Evolutionary conservation across 140 eudicot species (phyloP).

Genomic region (Oenanthe javanica): DNA sequence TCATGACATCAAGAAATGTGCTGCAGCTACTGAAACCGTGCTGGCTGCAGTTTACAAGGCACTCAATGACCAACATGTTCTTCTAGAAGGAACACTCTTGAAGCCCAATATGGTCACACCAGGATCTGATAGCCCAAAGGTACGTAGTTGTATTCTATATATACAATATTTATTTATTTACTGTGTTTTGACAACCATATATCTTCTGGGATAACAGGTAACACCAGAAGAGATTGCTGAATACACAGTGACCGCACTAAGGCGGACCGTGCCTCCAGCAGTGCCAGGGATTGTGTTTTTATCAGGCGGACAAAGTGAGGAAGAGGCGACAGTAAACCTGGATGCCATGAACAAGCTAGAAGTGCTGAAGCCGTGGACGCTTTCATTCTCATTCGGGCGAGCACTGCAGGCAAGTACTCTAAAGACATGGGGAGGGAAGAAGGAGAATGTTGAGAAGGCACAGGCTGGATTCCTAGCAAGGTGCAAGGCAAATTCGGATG

Average conservation of each 20-base stretch:
- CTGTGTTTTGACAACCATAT: neutral
- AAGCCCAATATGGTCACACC: slow-evolving; percentile 98
- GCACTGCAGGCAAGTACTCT: slow-evolving; percentile 91
- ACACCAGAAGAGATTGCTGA: slow-evolving; percentile 82
- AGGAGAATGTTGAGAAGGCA: slow-evolving; percentile 67
- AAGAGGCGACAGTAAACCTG: slow-evolving; percentile 75
- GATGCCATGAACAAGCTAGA: slow-evolving; percentile 84
- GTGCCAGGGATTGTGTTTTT: slow-evolving; percentile 86
- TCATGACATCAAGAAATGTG: slow-evolving; percentile 81
- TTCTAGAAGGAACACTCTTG: slow-evolving; percentile 86
- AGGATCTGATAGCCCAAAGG: slow-evolving; percentile 93
- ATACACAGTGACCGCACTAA: slow-evolving; percentile 68
- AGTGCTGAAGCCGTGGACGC: slow-evolving; percentile 81
- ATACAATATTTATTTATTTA: neutral
- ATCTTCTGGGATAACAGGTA: slow-evolving; percentile 32
- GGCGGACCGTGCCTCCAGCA: slow-evolving; percentile 88
- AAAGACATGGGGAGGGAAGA: slow-evolving; percentile 81
- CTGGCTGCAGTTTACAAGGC: slow-evolving; percentile 92
- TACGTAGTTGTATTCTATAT: neutral
- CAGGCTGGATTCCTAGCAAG: slow-evolving; percentile 64
- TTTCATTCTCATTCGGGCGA: slow-evolving; percentile 77
- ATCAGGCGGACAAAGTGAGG: slow-evolving; percentile 96
- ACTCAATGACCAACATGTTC: slow-evolving; percentile 81
- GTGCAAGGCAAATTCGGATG: slow-evolving; percentile 94
- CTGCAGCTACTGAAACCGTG: slow-evolving; percentile 76